A percentile compares a stretch with the other conserved stretches of the same genome.
Conservation (phyloP, 139 green algal genomes). For the Monoraphidium neglectum region DNA sequence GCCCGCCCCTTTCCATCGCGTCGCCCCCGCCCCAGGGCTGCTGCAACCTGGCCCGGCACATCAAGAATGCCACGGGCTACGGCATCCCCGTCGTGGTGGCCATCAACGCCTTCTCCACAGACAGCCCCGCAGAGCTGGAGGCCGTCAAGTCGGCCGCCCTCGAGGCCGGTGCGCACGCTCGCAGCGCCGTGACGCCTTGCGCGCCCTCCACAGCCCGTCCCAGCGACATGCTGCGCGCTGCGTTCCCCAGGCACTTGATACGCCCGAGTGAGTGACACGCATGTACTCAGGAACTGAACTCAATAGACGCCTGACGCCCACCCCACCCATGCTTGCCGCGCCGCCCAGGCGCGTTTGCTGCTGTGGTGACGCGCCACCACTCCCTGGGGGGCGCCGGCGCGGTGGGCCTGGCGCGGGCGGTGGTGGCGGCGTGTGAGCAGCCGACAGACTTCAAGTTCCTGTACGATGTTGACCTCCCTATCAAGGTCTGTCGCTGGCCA, state of each 20-base stretch:
- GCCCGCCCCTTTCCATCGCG: too few relatives aligned
- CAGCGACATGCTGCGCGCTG: too few relatives aligned
- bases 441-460: constrained; percentile 83
- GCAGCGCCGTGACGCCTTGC: too few relatives aligned
- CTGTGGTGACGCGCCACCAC: constrained; percentile 90
- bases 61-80: constrained; percentile 87
- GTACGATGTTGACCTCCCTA: constrained; percentile 76
- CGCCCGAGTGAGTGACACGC: too few relatives aligned
- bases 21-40: constrained; percentile 46
- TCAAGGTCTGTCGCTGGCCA: too few relatives aligned
- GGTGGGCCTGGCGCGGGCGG: constrained; percentile 81
- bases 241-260: too few relatives aligned
- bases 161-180: too few relatives aligned
- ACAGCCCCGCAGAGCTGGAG: constrained; percentile 84
- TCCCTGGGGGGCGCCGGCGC: constrained; percentile 88
- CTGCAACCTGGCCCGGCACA: constrained; percentile 86
- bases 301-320: too few relatives aligned
- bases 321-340: neutral
- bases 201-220: too few relatives aligned
- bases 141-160: constrained; percentile 53
- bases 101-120: constrained; percentile 92
- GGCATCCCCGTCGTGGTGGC: constrained; percentile 95
- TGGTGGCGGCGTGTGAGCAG: constrained; percentile 73
- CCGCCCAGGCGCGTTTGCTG: constrained; percentile 88
- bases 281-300: too few relatives aligned